These are phyloP conservation scores for Fusarium xyrophilum DNA, from an alignment of 2,329 filamentous ascomycete species.

Conservation along the genomic window DNA sequence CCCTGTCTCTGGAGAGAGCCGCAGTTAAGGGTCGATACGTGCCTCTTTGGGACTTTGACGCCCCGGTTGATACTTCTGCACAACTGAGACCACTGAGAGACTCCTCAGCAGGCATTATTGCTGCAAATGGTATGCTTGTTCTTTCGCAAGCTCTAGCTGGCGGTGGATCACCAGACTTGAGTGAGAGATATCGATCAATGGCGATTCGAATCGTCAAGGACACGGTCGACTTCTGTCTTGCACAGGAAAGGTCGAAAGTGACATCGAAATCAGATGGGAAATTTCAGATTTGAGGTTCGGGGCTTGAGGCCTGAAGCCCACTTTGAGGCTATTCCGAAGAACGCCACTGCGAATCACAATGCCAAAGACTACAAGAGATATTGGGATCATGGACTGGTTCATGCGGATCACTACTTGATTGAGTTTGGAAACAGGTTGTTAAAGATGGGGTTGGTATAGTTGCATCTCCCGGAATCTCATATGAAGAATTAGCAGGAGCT, in stretches of 20 bases:
- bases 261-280: not conserved
- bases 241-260: constrained; percentile 17
- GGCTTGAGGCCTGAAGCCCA: not conserved
- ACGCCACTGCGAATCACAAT: constrained; percentile 48
- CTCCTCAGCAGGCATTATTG: constrained; percentile 49
- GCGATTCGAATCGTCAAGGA: constrained; percentile 44
- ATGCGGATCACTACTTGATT: constrained; percentile 58
- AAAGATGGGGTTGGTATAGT: constrained; percentile 21
- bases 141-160: constrained; percentile 45
- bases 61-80: constrained; percentile 45
- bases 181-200: constrained; percentile 38
- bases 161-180: constrained; percentile 10
- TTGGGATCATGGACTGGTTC: constrained; percentile 54
- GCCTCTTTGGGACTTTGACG: constrained; percentile 57
- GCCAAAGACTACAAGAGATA: constrained; percentile 42
- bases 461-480: not conserved
- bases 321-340: constrained; percentile 45
- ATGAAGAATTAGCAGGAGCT: not conserved
- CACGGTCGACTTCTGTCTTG: constrained; percentile 40
- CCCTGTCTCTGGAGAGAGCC: constrained; percentile 9
- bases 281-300: constrained; percentile 1
- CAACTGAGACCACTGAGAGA: constrained; percentile 48
- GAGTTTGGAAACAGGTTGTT: constrained; percentile 35
- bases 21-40: constrained; percentile 39
- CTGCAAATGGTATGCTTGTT: constrained; percentile 50